Evolutionary conservation across 805 yeast species (phyloP).

Genomic region (Tetrapisispora iriomotensis): DNA sequence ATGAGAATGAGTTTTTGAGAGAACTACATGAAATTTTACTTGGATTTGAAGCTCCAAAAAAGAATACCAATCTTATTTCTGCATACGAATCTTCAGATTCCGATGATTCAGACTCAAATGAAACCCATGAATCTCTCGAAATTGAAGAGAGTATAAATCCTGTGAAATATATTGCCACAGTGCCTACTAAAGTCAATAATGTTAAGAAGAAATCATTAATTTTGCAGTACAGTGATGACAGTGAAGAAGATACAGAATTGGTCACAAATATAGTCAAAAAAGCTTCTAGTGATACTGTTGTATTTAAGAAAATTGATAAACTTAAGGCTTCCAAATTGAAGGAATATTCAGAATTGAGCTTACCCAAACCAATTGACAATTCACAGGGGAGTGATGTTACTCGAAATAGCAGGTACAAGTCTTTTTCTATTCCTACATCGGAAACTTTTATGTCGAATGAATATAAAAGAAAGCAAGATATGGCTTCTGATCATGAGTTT

Average conservation of each 20-base stretch:
- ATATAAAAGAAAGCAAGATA: background rate
- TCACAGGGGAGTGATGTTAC: too few species aligned
- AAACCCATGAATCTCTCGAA: too few species aligned
- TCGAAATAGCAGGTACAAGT: too few species aligned
- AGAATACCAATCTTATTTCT: background rate
- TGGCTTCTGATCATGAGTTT: background rate
- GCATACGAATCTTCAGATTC: background rate
- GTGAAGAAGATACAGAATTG: too few species aligned
- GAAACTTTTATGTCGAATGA: background rate
- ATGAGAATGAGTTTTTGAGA: slow-evolving; percentile 9
- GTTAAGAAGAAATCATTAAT: too few species aligned
- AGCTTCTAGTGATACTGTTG: too few species aligned
- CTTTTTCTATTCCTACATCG: background rate
- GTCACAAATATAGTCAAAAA: too few species aligned
- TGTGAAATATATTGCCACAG: too few species aligned
- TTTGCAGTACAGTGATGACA: too few species aligned
- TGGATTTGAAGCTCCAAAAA: background rate
- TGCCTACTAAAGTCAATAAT: too few species aligned
- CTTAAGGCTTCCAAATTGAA: slow-evolving; percentile 13
- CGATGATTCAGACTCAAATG: background rate
- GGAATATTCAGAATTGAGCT: slow-evolving; percentile 12
- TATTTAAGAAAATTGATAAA: slow-evolving; percentile 10
- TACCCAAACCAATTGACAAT: too few species aligned
- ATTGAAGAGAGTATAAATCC: too few species aligned
- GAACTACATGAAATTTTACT: slow-evolving; percentile 4